Percentiles rank a stretch among this genome's conserved stretches.
Conservation (phyloP, 2,329 filamentous ascomycete species). For the Colletotrichum filicis region DNA sequence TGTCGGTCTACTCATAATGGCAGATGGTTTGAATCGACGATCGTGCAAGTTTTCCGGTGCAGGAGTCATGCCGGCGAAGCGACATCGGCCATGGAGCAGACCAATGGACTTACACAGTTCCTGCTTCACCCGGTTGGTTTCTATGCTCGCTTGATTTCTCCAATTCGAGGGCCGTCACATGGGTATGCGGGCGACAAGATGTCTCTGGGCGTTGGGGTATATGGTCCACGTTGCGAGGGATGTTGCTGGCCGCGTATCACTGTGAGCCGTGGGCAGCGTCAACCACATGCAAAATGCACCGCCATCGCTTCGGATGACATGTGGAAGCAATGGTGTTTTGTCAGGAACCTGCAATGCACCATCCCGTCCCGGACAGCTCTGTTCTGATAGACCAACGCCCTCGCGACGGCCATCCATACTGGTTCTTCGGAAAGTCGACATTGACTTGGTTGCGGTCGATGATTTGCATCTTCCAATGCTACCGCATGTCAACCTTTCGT, state of each 20-base stretch:
- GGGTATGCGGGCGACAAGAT: neutral
- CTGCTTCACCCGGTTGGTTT: neutral
- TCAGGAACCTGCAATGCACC: neutral
- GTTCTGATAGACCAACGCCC: neutral
- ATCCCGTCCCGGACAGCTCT: neutral
- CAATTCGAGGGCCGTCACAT: neutral
- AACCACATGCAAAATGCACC: neutral
- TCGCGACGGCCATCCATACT: neutral
- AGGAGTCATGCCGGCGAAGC: neutral
- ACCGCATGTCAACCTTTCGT: neutral
- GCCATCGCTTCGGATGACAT: neutral
- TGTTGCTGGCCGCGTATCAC: neutral
- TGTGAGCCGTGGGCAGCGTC: neutral
- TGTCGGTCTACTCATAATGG: neutral
- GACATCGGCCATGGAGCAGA: neutral
- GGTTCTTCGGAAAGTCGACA: neutral
- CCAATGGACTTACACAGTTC: constrained; percentile 9
- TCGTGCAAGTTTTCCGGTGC: neutral
- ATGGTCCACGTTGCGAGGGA: neutral
- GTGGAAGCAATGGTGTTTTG: neutral
- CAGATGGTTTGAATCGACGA: neutral
- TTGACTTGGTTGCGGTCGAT: neutral
- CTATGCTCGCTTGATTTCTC: neutral
- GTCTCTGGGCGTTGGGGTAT: neutral
- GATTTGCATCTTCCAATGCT: neutral